These are phyloP conservation scores for Exserohilum turcica DNA, from an alignment of 2,329 filamentous ascomycete genomes.

Conservation along the genomic window DNA sequence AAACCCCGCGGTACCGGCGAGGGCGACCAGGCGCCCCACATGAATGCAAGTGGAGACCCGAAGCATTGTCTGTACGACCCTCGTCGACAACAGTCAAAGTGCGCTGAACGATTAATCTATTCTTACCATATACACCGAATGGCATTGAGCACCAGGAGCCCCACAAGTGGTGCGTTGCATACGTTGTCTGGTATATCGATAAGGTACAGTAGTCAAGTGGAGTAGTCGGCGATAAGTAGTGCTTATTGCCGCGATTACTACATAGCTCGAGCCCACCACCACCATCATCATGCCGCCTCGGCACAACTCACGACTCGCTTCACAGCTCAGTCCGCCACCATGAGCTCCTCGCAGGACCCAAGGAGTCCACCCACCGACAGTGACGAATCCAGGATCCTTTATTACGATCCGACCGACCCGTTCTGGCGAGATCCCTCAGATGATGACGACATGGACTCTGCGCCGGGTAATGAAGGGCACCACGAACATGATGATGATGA, in stretches of 20 bases:
- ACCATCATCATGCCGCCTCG: conserved; percentile 13
- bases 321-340: conserved; percentile 14
- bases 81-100: background rate
- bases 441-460: conserved; percentile 59
- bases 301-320: conserved; percentile 3
- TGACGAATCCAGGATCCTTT: conserved; percentile 32
- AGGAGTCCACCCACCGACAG: conserved; percentile 33
- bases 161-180: background rate
- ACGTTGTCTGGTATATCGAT: conserved; percentile 9
- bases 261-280: conserved; percentile 9
- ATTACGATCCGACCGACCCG: conserved; percentile 41
- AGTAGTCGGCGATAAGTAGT: conserved; percentile 12
- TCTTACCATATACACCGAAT: background rate
- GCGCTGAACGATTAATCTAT: background rate
- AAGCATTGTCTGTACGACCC: background rate
- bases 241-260: conserved; percentile 12
- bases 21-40: too few species aligned
- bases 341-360: conserved; percentile 35
- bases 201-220: conserved; percentile 10
- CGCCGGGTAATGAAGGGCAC: conserved; percentile 50
- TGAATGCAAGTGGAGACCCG: background rate
- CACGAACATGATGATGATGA: conserved; percentile 49
- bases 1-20: background rate
- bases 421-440: conserved; percentile 43
- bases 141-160: background rate